Conservation (phyloP, 2,329 filamentous ascomycete species). For the Colletotrichum higginsianum region DNA sequence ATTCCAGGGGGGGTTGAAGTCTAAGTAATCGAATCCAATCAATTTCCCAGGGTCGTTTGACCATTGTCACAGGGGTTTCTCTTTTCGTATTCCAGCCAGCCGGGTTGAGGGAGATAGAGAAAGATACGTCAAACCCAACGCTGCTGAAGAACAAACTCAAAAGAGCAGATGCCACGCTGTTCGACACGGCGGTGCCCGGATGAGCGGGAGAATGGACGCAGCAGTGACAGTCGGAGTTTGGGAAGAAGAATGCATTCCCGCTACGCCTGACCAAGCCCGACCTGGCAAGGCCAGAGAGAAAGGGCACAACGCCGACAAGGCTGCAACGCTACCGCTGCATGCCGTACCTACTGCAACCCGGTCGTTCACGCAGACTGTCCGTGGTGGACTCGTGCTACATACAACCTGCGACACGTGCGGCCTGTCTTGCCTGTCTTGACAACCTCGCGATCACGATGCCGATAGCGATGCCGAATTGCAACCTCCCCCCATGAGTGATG, state of each 20-base stretch:
- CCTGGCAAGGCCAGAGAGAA: too few species aligned
- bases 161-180: not conserved
- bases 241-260: not conserved
- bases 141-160: constrained; percentile 26
- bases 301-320: too few species aligned
- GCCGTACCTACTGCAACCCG: not conserved
- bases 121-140: not conserved
- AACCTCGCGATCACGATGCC: not conserved
- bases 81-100: not conserved
- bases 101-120: too few species aligned
- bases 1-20: not conserved
- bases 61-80: not conserved
- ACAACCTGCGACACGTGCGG: not conserved
- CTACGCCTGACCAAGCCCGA: not conserved
- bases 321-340: not conserved
- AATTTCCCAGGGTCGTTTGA: not conserved
- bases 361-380: not conserved
- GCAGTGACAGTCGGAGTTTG: not conserved
- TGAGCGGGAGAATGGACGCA: not conserved
- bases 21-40: not conserved
- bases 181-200: not conserved
- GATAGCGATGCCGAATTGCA: not conserved
- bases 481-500: not conserved
- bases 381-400: too few species aligned
- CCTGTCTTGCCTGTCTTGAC: not conserved